Conservation (phyloP, 2,329 filamentous ascomycete species). For the Trichophyton rubrum region DNA sequence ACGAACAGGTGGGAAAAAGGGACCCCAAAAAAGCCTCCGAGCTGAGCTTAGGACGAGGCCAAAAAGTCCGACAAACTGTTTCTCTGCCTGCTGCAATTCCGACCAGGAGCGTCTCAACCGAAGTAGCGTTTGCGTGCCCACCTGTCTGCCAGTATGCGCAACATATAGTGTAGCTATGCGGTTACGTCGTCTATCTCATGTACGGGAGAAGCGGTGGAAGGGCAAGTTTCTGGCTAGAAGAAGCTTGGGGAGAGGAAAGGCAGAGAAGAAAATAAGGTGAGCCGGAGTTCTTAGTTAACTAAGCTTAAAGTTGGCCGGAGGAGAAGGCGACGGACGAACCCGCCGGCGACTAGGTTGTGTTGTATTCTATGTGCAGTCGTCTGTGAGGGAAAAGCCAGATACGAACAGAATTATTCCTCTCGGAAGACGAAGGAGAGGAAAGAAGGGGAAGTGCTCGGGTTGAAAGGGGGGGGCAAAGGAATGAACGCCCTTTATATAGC, state of each 20-base stretch:
- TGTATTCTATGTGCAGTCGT: too few relatives aligned
- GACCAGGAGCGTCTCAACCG: constrained; percentile 22
- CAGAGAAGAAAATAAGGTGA: not conserved
- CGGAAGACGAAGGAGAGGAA: not conserved
- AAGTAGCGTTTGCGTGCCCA: constrained; percentile 37
- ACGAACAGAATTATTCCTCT: too few relatives aligned
- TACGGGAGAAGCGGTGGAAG: not conserved
- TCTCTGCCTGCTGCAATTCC: not conserved
- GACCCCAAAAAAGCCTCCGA: not conserved
- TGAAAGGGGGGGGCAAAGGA: not conserved
- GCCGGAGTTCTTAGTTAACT: too few relatives aligned
- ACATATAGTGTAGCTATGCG: constrained; percentile 34
- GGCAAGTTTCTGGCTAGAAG: not conserved
- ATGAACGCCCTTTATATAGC: too few relatives aligned
- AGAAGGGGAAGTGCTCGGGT: not conserved
- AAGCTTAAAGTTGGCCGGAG: too few relatives aligned
- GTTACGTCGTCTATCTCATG: not conserved
- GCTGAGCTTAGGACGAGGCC: not conserved
- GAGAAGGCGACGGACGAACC: too few relatives aligned
- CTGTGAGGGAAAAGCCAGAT: too few relatives aligned
- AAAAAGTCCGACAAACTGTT: not conserved
- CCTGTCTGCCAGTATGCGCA: constrained; percentile 40
- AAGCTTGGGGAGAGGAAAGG: not conserved
- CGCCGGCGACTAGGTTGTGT: too few relatives aligned
- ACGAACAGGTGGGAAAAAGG: not conserved